A percentile compares a stretch with the other conserved stretches of the same genome.
Conservation (phyloP, 2,329 filamentous ascomycete species). For the Arthrobotrys iridis region DNA sequence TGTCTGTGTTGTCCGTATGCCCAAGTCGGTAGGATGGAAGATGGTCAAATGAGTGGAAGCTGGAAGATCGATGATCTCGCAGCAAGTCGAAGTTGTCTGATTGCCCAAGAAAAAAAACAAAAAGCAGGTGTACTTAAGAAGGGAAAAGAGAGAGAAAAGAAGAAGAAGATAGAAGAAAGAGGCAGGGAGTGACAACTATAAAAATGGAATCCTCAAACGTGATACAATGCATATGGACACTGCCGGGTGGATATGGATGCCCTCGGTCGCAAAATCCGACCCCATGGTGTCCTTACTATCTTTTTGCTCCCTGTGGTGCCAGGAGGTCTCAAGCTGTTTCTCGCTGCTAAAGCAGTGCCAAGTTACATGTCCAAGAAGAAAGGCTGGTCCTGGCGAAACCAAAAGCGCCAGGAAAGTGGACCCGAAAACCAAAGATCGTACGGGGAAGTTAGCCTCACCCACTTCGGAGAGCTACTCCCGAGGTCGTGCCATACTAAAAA, state of each 20-base stretch:
- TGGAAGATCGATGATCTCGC: constrained; percentile 19
- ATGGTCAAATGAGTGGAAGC: constrained; percentile 49
- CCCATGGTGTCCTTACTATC: constrained; percentile 17
- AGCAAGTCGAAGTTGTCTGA: constrained; percentile 17
- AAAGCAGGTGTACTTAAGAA: constrained; percentile 13
- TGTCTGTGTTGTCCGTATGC: constrained; percentile 24
- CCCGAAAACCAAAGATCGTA: constrained; percentile 38
- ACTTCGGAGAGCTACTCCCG: constrained; percentile 36
- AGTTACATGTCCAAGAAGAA: constrained; percentile 35
- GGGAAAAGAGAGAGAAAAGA: constrained; percentile 6
- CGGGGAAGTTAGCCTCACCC: constrained; percentile 25
- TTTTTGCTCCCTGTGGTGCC: constrained; percentile 25
- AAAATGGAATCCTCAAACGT: constrained; percentile 42
- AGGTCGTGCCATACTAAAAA: neutral
- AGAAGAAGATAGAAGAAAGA: constrained; percentile 2
- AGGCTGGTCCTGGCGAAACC: constrained; percentile 50
- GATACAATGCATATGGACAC: constrained; percentile 4
- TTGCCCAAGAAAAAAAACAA: constrained; percentile 31
- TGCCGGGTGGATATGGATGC: constrained; percentile 30
- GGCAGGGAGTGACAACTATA: constrained; percentile 42
- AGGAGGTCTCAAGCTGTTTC: constrained; percentile 50
- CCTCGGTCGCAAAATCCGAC: constrained; percentile 27
- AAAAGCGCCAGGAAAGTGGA: constrained; percentile 36
- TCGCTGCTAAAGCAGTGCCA: constrained; percentile 35
- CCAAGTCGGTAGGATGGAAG: neutral